Base-by-base conservation (phyloP, 1,284 basidiomycete species). In the Clitocybe nebularis region DNA sequence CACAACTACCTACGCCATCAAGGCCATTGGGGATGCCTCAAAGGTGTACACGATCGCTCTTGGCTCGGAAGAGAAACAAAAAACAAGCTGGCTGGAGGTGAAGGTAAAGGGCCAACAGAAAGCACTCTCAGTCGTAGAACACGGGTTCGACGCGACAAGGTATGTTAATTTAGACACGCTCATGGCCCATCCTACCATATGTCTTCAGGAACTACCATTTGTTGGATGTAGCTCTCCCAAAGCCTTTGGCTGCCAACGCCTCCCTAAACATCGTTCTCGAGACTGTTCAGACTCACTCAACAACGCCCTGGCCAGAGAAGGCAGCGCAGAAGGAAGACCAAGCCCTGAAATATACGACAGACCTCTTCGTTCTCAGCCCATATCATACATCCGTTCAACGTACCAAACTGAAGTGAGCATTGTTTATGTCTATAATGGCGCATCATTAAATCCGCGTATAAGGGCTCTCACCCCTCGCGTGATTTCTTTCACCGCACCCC, bases 1-100 rank as follows among this genome's bases (percentile, higher is more conserved):
- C 68, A 87, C 82, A 36, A 94, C 93, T 36, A 89, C 89, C 43
- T 95, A 88, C 66, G 84, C 89, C 13, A 77, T 89, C 59, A 89
- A 82, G 62, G 78, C 87, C 36, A 71, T 86, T 20, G 74, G 79
- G 49, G 68, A 79, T 48, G 74, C 68, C 35, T 74, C 81, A 6
- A 74, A 72, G 28, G 67, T 76, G 26, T 93, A 92, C 60, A 77
- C 81, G 34, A 66, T 94, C 48, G 79, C 86, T 4, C 67, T 95
- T 14, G 73, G 75, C 5, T 71, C 74, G 43, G 69, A 74, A 17
- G 86, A 89, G 44, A 77, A 74, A 44, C 63, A 71, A 44, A 75
- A 72, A 52, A 88, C 87, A 17, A 89, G 84, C 54, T 92, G 82
- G 78, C 67, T 92, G 22, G 85, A 91, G 59, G 87, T 79, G 22